Base-by-base conservation (phyloP, 768 basidiomycete species). In the Lactarius deliciosus region DNA sequence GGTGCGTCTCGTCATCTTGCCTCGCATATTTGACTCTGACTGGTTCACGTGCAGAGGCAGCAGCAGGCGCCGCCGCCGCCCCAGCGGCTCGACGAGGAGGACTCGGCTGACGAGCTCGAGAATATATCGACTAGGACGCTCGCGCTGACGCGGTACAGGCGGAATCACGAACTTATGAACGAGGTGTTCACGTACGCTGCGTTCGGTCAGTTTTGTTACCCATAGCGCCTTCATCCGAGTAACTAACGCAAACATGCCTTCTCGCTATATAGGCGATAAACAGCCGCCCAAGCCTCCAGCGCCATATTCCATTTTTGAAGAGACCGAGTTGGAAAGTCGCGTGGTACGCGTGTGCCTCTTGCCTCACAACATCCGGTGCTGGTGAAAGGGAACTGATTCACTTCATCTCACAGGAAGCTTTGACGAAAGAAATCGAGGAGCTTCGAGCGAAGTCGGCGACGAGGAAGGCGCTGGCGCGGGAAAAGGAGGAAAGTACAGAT, bases 121-220 rank as follows among this genome's bases (percentile, higher is more conserved):
- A 79, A 82, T 66, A 88, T 92, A 65, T 89, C 91, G 0, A 85
- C 89, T 2, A 83, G 89, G 53, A 84, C 89, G 2, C 80, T 92
- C 18, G 89, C 92, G 8, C 72, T 89, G 41, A 83, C 86, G 20
- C 81, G 91, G 41, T 94, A 92, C 73, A 84, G 82, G 69, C 85
- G 91, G 7, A 94, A 94, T 72, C 90, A 93, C 72, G 91, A 92
- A 54, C 79, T 89, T 66, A 94, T 94, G 91, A 88, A 88, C 72
- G 89, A 89, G 53, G 88, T 94, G 1, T 92, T 94, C 75, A 81
- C 80, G 69, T 82, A 84, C 69, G 91, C 91, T 28, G 89, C 88
- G 0, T 89, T 85, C 71, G 85, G 91, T 77, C 43, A 57, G 75
- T 55, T 68, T 50, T 41, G 16, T n/a, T 45, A 40, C 53, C 28